These are phyloP conservation scores for Triticum dicoccoides DNA, from an alignment of 176 grass and related monocot genomes.

Conservation along the genomic window DNA sequence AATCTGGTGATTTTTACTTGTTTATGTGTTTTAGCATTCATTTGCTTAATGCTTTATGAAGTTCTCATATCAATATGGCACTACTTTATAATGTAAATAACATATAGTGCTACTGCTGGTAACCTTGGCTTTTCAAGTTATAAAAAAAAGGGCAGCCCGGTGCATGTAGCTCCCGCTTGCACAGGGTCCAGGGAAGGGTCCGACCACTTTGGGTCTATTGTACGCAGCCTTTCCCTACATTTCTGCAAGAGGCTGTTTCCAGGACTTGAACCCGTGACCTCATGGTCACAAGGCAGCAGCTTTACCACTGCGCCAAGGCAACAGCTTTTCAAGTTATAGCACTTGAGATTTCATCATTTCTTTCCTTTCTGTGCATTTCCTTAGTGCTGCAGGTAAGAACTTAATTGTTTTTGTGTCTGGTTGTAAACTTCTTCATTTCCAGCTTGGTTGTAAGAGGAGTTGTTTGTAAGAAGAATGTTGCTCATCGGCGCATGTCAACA, in stretches of 20 bases:
- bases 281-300: too few relatives aligned
- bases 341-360: conserved; percentile 5
- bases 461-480: conserved; percentile 99
- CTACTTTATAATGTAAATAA: conserved; percentile 20
- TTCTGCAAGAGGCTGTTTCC: too few relatives aligned
- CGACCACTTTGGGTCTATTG: too few relatives aligned
- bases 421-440: conserved; percentile 31
- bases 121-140: conserved; percentile 12
- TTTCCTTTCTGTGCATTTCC: conserved; percentile 22
- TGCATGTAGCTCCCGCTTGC: too few relatives aligned
- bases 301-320: too few relatives aligned
- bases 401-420: conserved; percentile 13
- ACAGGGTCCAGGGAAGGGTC: too few relatives aligned
- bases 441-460: conserved; percentile 89
- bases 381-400: conserved; percentile 16
- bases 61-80: conserved; percentile 6
- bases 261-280: too few relatives aligned
- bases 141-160: background rate
- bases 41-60: conserved; percentile 14
- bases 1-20: conserved; percentile 15
- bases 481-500: conserved; percentile 77
- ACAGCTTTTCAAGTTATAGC: background rate
- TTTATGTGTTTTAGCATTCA: background rate
- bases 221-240: too few relatives aligned
- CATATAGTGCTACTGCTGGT: background rate